These are phyloP conservation scores for Oryza officinalis DNA, from an alignment of 176 grass and related monocot genomes.

Conservation along the genomic window DNA sequence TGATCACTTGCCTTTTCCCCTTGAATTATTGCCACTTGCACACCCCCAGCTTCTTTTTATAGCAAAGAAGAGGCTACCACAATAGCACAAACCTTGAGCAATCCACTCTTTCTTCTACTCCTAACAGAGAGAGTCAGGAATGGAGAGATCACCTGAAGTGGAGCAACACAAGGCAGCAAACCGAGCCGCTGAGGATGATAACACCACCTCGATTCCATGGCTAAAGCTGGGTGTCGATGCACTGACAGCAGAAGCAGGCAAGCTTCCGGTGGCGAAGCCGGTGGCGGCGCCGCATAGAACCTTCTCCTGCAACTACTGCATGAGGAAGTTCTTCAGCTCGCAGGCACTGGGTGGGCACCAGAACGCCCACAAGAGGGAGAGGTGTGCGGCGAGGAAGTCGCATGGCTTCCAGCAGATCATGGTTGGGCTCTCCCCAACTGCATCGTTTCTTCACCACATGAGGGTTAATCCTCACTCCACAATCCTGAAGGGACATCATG, in stretches of 20 bases:
- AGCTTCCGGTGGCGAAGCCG: conserved; percentile 35
- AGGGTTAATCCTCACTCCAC: conserved; percentile 63
- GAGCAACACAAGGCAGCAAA: conserved; percentile 37
- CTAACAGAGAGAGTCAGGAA: conserved; percentile 36
- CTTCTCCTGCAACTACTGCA: conserved; percentile 94
- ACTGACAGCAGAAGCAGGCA: conserved; percentile 37
- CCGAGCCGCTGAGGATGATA: conserved; percentile 34
- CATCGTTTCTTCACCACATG: conserved; percentile 61
- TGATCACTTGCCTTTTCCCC: conserved; percentile 46
- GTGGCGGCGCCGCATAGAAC: conserved; percentile 50
- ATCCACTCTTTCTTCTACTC: conserved; percentile 36
- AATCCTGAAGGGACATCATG: conserved; percentile 39
- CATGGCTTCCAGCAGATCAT: conserved; percentile 49
- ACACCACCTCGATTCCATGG: conserved; percentile 47
- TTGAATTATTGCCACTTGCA: conserved; percentile 69
- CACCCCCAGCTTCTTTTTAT: conserved; percentile 66
- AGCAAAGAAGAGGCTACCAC: conserved; percentile 42
- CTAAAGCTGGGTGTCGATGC: conserved; percentile 51
- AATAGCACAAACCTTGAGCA: conserved; percentile 42
- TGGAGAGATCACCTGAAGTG: conserved; percentile 46
- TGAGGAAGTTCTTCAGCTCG: conserved; percentile 87
- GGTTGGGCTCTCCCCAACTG: conserved; percentile 33
- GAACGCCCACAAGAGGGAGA: conserved; percentile 92
- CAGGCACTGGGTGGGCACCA: conserved; percentile 89
- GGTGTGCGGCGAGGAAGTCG: conserved; percentile 61